These are phyloP conservation scores for Schizonepeta tenuifolia DNA, from an alignment of 257 asterid genomes.

Conservation along the genomic window DNA sequence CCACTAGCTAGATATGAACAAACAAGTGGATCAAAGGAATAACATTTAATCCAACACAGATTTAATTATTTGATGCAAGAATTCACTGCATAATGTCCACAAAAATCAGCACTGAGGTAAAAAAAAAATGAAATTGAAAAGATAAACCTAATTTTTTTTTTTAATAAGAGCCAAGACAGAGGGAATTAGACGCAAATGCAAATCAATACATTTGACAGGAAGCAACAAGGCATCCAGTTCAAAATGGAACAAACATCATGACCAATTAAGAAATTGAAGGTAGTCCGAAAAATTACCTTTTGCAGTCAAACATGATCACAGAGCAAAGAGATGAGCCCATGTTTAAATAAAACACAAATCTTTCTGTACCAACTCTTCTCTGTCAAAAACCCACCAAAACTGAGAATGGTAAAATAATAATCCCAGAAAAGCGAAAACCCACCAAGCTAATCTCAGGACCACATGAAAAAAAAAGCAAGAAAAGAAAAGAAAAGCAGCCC, in stretches of 20 bases:
- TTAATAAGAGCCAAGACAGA: background rate
- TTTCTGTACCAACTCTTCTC: conserved; percentile 62
- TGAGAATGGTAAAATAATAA: conserved; percentile 45
- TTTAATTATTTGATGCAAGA: conserved; percentile 15
- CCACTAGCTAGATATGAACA: too few species aligned
- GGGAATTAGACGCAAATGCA: conserved; percentile 23
- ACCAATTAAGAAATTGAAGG: conserved; percentile 48
- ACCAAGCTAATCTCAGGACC: conserved; percentile 54
- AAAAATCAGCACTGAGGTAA: conserved; percentile 16
- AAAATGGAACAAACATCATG: conserved; percentile 21
- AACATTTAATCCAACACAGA: conserved; percentile 8
- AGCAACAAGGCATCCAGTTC: conserved; percentile 17
- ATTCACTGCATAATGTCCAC: conserved; percentile 26
- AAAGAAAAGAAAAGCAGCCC: conserved; percentile 44
- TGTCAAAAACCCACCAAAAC: conserved; percentile 61
- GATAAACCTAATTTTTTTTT: conserved; percentile 19
- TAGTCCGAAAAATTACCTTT: conserved; percentile 40
- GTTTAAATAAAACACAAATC: conserved; percentile 72
- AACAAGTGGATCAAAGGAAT: conserved; percentile 14
- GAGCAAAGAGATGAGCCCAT: conserved; percentile 51
- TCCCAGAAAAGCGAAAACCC: conserved; percentile 55
- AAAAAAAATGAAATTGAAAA: conserved; percentile 20
- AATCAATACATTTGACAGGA: conserved; percentile 27
- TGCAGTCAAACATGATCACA: conserved; percentile 48
- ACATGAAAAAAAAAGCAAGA: conserved; percentile 51